Percentiles rank a stretch among this genome's conserved stretches.
These are phyloP conservation scores for Candida yuanshanica DNA, from an alignment of 805 yeast genomes.

Conservation along the genomic window DNA sequence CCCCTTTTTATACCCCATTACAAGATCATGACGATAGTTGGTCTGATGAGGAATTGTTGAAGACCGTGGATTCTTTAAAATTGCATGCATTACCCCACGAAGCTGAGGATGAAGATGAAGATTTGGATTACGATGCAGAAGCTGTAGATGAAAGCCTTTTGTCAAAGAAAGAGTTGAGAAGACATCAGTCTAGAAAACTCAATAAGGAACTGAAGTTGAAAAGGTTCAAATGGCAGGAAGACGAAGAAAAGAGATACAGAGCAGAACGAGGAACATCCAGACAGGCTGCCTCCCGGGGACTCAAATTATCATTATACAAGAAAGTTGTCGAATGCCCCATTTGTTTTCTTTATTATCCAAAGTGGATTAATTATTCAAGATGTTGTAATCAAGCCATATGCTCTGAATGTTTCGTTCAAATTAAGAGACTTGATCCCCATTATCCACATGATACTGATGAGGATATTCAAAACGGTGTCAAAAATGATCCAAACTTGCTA, in stretches of 20 bases:
- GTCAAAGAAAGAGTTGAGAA: slow-evolving; percentile 40
- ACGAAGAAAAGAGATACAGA: slow-evolving; percentile 27
- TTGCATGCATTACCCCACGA: slow-evolving; percentile 48
- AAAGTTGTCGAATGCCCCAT: slow-evolving; percentile 86
- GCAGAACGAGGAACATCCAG: slow-evolving; percentile 32
- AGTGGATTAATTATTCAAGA: slow-evolving; percentile 67
- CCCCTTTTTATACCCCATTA: slow-evolving; percentile 89
- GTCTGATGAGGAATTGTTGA: slow-evolving; percentile 64
- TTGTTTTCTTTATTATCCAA: slow-evolving; percentile 84
- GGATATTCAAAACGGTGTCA: slow-evolving; percentile 26
- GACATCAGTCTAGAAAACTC: slow-evolving; percentile 30
- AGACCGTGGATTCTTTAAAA: slow-evolving; percentile 41
- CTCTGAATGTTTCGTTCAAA: slow-evolving; percentile 94
- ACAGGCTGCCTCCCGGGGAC: slow-evolving; percentile 32
- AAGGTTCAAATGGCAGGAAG: slow-evolving; percentile 31
- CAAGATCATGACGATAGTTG: slow-evolving; percentile 71
- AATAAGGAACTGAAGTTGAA: slow-evolving; percentile 35
- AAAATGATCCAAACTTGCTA: slow-evolving; percentile 51
- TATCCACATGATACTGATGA: slow-evolving; percentile 71
- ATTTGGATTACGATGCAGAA: slow-evolving; percentile 53
- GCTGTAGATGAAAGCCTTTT: slow-evolving; percentile 39
- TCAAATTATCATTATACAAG: slow-evolving; percentile 57
- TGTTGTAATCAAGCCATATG: slow-evolving; percentile 94
- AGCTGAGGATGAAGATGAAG: slow-evolving; percentile 55
- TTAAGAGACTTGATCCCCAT: slow-evolving; percentile 87